A percentile compares a stretch with the other conserved stretches of the same genome.
These are phyloP conservation scores for Fusarium buxicola DNA, from an alignment of 2,329 filamentous ascomycete genomes.

Conservation along the genomic window DNA sequence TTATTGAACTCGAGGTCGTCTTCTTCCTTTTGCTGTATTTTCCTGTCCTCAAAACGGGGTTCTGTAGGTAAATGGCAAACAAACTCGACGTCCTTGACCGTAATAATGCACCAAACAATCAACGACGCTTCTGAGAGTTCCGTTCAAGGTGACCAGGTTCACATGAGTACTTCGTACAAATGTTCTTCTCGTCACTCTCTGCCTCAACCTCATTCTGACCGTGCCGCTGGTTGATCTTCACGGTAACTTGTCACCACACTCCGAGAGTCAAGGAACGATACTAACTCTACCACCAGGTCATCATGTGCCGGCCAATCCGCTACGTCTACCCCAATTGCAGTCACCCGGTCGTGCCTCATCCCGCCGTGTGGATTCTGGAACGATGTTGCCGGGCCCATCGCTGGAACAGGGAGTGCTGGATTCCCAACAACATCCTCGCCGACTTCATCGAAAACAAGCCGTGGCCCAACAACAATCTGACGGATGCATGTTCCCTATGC, in stretches of 20 bases:
- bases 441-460: constrained; percentile 6
- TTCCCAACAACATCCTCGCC: constrained; percentile 12
- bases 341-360: constrained; percentile 26
- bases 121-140: no score
- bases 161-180: no score
- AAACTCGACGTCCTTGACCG: no score
- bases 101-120: no score
- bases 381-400: constrained; percentile 23
- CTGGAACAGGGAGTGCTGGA: constrained; percentile 37
- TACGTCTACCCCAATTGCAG: constrained; percentile 42
- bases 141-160: no score
- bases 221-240: no score
- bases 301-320: constrained; percentile 41
- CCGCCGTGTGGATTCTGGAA: constrained; percentile 25
- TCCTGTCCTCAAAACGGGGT: no score
- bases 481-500: constrained; percentile 4
- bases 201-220: no score
- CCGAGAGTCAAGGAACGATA: neutral
- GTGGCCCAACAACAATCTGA: constrained; percentile 18
- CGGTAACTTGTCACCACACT: neutral
- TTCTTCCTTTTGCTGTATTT: no score
- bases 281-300: neutral
- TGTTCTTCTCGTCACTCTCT: no score
- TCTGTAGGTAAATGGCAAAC: no score
- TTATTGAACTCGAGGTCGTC: no score